Base-by-base conservation (phyloP, 169 alveolate genomes). In the Pseudocohnilembus persalinus region DNA sequence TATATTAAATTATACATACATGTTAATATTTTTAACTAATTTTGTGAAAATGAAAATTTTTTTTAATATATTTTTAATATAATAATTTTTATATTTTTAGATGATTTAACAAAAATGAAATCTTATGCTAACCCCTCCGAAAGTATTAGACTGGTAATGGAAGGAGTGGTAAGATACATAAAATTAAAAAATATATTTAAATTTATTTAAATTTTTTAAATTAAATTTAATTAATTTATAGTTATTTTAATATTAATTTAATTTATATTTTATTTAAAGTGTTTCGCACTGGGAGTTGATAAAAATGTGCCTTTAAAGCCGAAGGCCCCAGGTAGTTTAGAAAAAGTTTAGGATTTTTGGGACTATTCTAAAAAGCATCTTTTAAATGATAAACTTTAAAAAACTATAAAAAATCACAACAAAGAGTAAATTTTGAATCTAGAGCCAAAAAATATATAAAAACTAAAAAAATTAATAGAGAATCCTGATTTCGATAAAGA, bases 341-440 rank as follows among this genome's bases (percentile, higher is more conserved):
- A 93, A 33, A 95, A 89, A 65, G 77, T 87, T 74, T 92, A 90
- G 68, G 96, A 94, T 85, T 95, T 91, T 85, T 97, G 98, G 97
- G 96, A 88, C 75, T 97, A 96, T 49, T 93, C 97, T 29, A 94
- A 95, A 89, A 95, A 96, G 87, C 84, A 93, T 85, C 89, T 97
- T 65, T 90, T 96, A 34, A 93, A 94, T 29, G 94, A 92, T 75
- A 77, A 93, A 75, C 85, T 93, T n/a, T 79, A 88, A 72, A 87
- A 92, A 86, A 88, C 84, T 86, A 73, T 83, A 86, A 72, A 68
- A 79, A 74, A 86, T 72, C 28, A 92, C 76, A 73, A 92, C 89
- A 49, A 94, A 88, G 85, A 94, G 87, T 32, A 82, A 88, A 82
- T 82, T 29, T 73, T 73, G 29, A 49, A 78, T 30, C 83, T 94